Evolutionary conservation across 805 yeast genomes (phyloP).

Genomic region (Lachancea mirantina): DNA sequence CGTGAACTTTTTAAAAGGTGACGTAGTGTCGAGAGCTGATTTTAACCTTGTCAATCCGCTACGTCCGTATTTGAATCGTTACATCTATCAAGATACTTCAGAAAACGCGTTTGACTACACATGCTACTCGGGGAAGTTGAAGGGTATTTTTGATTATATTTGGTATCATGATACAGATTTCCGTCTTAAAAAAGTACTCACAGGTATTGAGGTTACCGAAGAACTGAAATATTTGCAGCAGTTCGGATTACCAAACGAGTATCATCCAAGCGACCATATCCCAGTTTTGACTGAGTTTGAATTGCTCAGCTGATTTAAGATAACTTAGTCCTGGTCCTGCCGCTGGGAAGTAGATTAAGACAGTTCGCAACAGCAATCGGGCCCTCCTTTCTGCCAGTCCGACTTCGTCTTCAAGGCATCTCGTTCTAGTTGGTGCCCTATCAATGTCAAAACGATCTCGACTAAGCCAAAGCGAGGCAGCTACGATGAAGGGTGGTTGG

Average conservation of each 20-base stretch:
- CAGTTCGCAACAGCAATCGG: too few species aligned
- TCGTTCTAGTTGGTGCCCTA: too few species aligned
- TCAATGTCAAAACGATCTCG: too few species aligned
- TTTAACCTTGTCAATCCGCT: slow-evolving; percentile 28
- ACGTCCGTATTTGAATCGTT: slow-evolving; percentile 29
- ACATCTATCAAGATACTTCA: slow-evolving; percentile 27
- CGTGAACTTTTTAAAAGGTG: slow-evolving; percentile 36
- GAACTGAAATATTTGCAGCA: slow-evolving; percentile 19
- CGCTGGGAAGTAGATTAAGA: too few species aligned
- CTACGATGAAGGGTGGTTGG: too few species aligned
- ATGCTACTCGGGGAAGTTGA: slow-evolving; percentile 43
- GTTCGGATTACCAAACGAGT: slow-evolving; percentile 47
- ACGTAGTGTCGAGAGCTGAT: slow-evolving; percentile 24
- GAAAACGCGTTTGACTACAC: slow-evolving; percentile 33
- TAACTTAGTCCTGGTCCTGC: too few species aligned
- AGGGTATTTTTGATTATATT: slow-evolving; percentile 51
- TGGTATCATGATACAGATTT: slow-evolving; percentile 43
- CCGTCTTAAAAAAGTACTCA: slow-evolving; percentile 39
- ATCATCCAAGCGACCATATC: slow-evolving; percentile 53
- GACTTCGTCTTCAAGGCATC: too few species aligned
- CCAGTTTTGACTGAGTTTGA: slow-evolving; percentile 36
- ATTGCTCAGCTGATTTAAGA: slow-evolving; percentile 14
- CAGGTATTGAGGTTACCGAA: slow-evolving; percentile 34
- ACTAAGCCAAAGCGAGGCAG: too few species aligned
- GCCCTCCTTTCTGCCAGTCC: too few species aligned